These are phyloP conservation scores for Fusarium dlaminii DNA, from an alignment of 2,329 filamentous ascomycete genomes.

Conservation along the genomic window DNA sequence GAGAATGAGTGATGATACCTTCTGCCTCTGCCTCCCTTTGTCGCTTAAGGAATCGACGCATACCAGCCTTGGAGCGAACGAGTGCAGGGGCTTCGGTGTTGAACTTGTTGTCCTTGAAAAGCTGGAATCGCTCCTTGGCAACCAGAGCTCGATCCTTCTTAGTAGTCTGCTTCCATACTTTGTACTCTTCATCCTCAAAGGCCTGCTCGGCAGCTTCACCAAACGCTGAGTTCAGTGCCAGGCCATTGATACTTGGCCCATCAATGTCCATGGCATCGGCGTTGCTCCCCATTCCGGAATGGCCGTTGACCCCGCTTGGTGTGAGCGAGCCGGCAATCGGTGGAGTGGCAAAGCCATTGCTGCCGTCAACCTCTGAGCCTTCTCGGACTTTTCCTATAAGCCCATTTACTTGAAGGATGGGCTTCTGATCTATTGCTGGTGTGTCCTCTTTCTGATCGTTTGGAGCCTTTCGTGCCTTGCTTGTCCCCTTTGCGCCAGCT, in stretches of 20 bases:
- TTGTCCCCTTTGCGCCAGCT: conserved; percentile 79
- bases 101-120: conserved; percentile 86
- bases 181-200: conserved; percentile 93
- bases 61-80: conserved; percentile 83
- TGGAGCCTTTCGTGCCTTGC: conserved; percentile 78
- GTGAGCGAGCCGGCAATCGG: conserved; percentile 79
- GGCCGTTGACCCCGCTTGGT: conserved; percentile 75
- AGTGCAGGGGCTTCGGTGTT: conserved; percentile 90
- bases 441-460: conserved; percentile 81
- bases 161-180: conserved; percentile 98
- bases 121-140: conserved; percentile 83
- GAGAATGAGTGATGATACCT: conserved; percentile 51
- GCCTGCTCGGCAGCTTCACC: conserved; percentile 76
- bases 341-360: conserved; percentile 87
- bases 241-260: conserved; percentile 73
- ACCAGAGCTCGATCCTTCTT: conserved; percentile 92
- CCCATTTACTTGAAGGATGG: conserved; percentile 73
- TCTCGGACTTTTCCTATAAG: conserved; percentile 68
- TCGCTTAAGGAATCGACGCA: conserved; percentile 86
- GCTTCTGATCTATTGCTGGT: conserved; percentile 79
- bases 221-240: conserved; percentile 70
- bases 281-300: conserved; percentile 75
- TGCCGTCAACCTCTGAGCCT: conserved; percentile 86
- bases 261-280: conserved; percentile 90
- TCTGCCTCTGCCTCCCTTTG: conserved; percentile 73